Base-by-base conservation (phyloP, 495 filamentous ascomycete genomes). In the Trichoderma gamsii region DNA sequence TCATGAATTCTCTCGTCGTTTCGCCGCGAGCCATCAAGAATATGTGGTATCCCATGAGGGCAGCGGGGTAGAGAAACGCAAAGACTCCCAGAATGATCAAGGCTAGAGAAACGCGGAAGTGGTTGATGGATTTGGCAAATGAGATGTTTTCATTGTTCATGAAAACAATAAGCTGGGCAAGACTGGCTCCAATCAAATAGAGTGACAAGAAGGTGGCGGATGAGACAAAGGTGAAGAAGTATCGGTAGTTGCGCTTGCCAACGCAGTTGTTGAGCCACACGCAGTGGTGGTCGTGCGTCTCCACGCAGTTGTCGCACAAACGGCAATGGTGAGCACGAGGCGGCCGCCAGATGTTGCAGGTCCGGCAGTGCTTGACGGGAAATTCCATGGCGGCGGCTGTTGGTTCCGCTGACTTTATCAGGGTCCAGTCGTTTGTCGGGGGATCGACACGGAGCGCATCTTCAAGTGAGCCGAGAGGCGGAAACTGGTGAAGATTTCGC, bases 251-350 rank as follows among this genome's bases (percentile, higher is more conserved):
- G 67, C 95, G 91, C 43, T 96, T 90, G 7, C 95, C 95, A 59
- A 99, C 90, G 77, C 95, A 99, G 76, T 98, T 99, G 79, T 99
- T 99, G 65, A 99, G 87, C 96, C 96, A 99, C 25, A 98, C 92
- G 73, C 95, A 99, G 80, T 99, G 95, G 73, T 99, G 95, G 74
- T 99, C 95, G 71, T 97, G 93, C 0, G 94, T 97, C 76, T 99
- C 95, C 61, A 99, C 86, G 75, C 95, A 99, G 74, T 94, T 96
- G 78, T 99, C 93, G 75, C 95, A 99, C 41, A 97, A 82, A 67
- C 96, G 92, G 78, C 95, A 99, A 76, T 99, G 95, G 74, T 98
- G 96, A 71, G 91, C 92, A 35, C 95, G 89, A 52, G 93, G 93
- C 46, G 95, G 95, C 2, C 95, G 90, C 95, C 95, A 99, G 70